These are phyloP conservation scores for Hymenotorrendiella dingleyae DNA, from an alignment of 2,329 filamentous ascomycete species.

Conservation along the genomic window DNA sequence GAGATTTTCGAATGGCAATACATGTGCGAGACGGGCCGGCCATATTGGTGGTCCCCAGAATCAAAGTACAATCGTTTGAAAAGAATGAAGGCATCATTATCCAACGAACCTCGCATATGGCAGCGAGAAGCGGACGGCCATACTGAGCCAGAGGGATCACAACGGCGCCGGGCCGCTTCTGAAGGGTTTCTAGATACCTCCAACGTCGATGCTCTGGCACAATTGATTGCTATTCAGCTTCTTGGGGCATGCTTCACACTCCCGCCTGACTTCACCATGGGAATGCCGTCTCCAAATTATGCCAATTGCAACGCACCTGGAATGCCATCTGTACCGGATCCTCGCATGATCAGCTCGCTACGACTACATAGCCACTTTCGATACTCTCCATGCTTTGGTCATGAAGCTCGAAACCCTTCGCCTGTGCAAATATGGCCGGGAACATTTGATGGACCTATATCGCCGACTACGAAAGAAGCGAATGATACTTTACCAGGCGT, in stretches of 20 bases:
- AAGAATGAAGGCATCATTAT: constrained; percentile 9
- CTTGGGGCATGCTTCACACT: constrained; percentile 30
- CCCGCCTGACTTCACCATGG: constrained; percentile 18
- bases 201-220: constrained; percentile 23
- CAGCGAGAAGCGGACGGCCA: constrained; percentile 9
- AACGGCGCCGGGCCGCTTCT: constrained; percentile 18
- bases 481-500: constrained; percentile 6
- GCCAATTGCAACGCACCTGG: constrained; percentile 4
- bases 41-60: constrained; percentile 30
- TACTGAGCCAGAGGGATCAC: constrained; percentile 1
- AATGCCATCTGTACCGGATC: constrained; percentile 12
- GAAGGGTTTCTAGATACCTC: constrained; percentile 20
- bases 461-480: constrained; percentile 2
- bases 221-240: constrained; percentile 28
- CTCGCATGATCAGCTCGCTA: constrained; percentile 29
- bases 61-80: constrained; percentile 18
- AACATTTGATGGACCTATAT: constrained; percentile 15
- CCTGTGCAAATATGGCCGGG: constrained; percentile 22
- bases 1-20: constrained; percentile 31
- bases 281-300: constrained; percentile 11
- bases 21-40: constrained; percentile 26
- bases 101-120: constrained; percentile 15
- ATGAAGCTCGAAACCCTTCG: constrained; percentile 27
- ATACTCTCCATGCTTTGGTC: constrained; percentile 29
- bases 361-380: constrained; percentile 29